Evolutionary conservation across 1,139 yeast genomes (phyloP), one percentile per base, ranked within the genome.

Genomic region (Blastobotrys buckinghamii): DNA sequence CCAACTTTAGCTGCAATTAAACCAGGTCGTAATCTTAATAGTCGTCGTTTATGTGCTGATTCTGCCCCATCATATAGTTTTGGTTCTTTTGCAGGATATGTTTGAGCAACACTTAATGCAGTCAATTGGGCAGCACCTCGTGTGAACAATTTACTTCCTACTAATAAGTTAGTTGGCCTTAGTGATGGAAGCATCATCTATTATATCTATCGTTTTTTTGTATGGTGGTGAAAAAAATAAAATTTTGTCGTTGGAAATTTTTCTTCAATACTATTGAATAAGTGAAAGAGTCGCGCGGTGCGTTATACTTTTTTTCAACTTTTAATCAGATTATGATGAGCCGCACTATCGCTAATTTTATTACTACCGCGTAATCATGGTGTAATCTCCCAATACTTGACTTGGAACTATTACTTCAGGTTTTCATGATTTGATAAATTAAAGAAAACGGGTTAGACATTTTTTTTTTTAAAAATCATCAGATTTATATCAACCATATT

Each of bases 1-100:
- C 97, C 97, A 54, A 84, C 73, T 64, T 92, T 92, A 54, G 80
- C 72, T 0, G 95, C 95, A 27, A 90, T 70, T 36, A 88, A 71
- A 8, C 98, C 98, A 6, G 96, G 82, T 67, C 98, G 80, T 39
- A 71, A 68, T 33, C 89, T 79, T 41, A 88, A 72, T 64, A 80
- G 75, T 65, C 80, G 82, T 64, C 96, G 78, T 24, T 61, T 57
- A 46, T 64, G 71, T 6, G 68, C 71, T 22, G 67, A 68, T 32
- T 59, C 65, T 1, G 70, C 69, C 1, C 72, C 58, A 47, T 66
- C 63, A 49, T 61, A 59, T 6, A 71, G 62, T 7, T 54, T 54
- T 8, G 72, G 73, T 6, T 64, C 59, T 35, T 52, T 54, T 37
- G 64, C 56, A 34, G 59, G 60, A 42, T 56, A 53, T 12, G 68